A percentile compares a stretch with the other conserved stretches of the same genome.
Conservation (phyloP, 2,329 filamentous ascomycete species). For the Anthostomella pinea region DNA sequence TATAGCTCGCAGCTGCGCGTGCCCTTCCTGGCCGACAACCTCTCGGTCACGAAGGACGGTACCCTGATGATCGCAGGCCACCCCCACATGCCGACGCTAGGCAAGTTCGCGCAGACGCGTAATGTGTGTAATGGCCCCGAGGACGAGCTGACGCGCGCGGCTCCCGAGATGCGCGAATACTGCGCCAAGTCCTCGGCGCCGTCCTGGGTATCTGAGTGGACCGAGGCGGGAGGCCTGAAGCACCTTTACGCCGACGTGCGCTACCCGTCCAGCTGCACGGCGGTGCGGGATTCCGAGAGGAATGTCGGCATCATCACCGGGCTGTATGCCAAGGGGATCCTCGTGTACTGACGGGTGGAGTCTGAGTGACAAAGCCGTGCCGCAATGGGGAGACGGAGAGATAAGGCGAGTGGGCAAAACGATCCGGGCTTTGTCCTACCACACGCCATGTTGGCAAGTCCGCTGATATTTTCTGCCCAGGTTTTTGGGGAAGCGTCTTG, state of each 20-base stretch:
- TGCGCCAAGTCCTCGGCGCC: slow-evolving; percentile 16
- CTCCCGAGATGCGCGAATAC: slow-evolving; percentile 13
- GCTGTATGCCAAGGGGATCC: slow-evolving; percentile 36
- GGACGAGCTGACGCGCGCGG: slow-evolving; percentile 23
- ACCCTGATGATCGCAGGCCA: slow-evolving; percentile 41
- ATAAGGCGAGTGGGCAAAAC: too few relatives aligned
- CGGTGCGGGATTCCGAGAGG: slow-evolving; percentile 26
- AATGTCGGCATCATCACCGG: slow-evolving; percentile 36
- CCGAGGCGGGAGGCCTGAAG: slow-evolving; percentile 29
- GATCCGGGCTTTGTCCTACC: too few relatives aligned
- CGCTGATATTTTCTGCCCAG: too few relatives aligned
- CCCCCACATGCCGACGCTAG: slow-evolving; percentile 33
- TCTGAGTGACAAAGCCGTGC: too few relatives aligned
- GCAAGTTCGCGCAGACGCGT: slow-evolving; percentile 31
- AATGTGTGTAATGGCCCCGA: slow-evolving; percentile 33
- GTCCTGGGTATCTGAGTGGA: slow-evolving; percentile 37
- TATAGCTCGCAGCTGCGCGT: slow-evolving; percentile 19
- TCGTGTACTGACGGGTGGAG: too few relatives aligned
- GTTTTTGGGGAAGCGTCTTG: too few relatives aligned
- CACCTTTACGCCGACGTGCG: slow-evolving; percentile 33
- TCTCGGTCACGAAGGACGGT: slow-evolving; percentile 31
- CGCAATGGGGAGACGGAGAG: too few relatives aligned
- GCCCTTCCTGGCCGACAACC: slow-evolving; percentile 41
- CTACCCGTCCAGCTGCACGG: slow-evolving; percentile 36
- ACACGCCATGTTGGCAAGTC: too few relatives aligned